Base-by-base conservation (phyloP, 2,329 filamentous ascomycete genomes). In the Colletotrichum cordylinicola region DNA sequence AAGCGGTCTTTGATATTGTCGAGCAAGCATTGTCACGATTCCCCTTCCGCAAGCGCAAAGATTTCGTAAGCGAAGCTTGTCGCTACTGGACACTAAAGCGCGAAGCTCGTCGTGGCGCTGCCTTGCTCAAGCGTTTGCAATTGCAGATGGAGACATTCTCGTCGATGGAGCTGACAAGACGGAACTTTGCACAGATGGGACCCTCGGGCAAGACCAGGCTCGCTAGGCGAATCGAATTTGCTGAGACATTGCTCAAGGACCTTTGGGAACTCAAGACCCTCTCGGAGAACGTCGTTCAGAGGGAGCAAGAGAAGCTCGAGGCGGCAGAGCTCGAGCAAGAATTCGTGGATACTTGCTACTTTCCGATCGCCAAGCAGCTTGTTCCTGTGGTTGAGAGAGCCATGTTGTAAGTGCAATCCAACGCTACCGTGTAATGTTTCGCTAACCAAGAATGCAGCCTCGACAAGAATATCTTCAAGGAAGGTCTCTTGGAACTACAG, bases 71-170 rank as follows among this genome's bases (percentile, higher is more conserved):
- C 73, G 96, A 98, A 84, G 95, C 95, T 3, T 98, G 96, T 86
- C 96, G 95, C 80, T 99, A 98, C 85, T 99, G 97, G 97, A 98
- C 97, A 0, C 85, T 99, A 78, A 99, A 99, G 86, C 92, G 97
- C 72, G 97, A 99, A 84, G 95, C 96, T 77, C 93, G 97, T 39
- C 91, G 97, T 74, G 97, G 97, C 62, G 97, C 97, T 35, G 95
- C 97, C 6, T 88, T 99, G 71, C 90, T 99, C 75, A 98, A 98
- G 86, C 93, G 97, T 43, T 89, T 99, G 24, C 97, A 99, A 83
- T 87, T 98, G 73, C 96, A 98, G 84, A 94, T 98, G 90, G 96
- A 98, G 84, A 95, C 95, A 0, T 99, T 98, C 84, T 96, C 96
- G 8, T 98, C 96, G 0, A 98, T 98, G 94, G 97, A 99, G 85